Conservation (phyloP, 495 filamentous ascomycete species). For the Penicillium cinerascens region DNA sequence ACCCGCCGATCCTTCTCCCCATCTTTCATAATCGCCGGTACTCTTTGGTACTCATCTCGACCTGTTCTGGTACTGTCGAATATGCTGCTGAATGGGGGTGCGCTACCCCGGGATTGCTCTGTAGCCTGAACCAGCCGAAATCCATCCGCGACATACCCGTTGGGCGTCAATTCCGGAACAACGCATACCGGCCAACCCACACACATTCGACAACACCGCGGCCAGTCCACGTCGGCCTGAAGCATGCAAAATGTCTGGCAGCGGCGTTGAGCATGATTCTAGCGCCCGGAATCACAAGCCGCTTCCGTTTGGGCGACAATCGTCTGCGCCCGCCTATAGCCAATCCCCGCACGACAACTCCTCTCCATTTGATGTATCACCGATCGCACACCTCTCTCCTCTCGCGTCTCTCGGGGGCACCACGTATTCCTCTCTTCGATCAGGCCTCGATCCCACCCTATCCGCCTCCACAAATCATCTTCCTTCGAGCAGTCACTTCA, state of each 20-base stretch:
- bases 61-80: conserved; percentile 19
- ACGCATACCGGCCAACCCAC: conserved; percentile 40
- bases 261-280: conserved; percentile 41
- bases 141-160: conserved; percentile 35
- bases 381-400: conserved; percentile 25
- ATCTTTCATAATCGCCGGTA: background rate
- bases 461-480: conserved; percentile 24
- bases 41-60: background rate
- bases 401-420: conserved; percentile 22
- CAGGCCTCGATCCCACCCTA: conserved; percentile 19
- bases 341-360: conserved; percentile 25
- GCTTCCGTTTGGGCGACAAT: conserved; percentile 38
- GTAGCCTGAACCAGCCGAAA: conserved; percentile 34
- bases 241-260: conserved; percentile 50
- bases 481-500: conserved; percentile 9
- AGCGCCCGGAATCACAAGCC: conserved; percentile 32
- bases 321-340: conserved; percentile 30
- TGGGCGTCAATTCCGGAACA: conserved; percentile 44
- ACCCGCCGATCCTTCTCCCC: conserved; percentile 1
- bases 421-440: conserved; percentile 25
- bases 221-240: conserved; percentile 34
- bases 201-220: conserved; percentile 27
- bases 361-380: conserved; percentile 21
- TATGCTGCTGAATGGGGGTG: conserved; percentile 42
- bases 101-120: conserved; percentile 41